Conservation (phyloP, 768 basidiomycete species). For the Suillus sp. region DNA sequence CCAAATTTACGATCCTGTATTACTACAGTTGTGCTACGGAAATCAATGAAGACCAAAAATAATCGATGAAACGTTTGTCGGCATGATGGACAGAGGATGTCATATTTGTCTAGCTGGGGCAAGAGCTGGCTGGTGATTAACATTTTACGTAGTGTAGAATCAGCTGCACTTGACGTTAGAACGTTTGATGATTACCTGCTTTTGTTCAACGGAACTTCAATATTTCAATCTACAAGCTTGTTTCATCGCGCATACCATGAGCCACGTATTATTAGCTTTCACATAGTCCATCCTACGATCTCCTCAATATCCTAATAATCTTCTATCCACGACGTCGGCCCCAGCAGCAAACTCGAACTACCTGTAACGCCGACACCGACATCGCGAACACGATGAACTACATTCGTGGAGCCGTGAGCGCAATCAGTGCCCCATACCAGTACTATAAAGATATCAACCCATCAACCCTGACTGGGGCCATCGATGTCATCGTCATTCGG, state of each 20-base stretch:
- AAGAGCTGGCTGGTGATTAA: not conserved
- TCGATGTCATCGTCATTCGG: constrained; percentile 96
- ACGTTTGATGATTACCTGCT: not conserved
- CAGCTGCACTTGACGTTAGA: not conserved
- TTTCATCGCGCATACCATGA: constrained; percentile 9
- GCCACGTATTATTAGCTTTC: not conserved
- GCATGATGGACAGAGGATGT: not conserved
- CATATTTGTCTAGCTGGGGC: constrained; percentile 1
- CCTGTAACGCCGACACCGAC: not conserved
- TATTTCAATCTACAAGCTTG: not conserved
- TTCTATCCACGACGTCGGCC: not conserved
- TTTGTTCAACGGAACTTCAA: constrained; percentile 4
- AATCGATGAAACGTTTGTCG: constrained; percentile 3
- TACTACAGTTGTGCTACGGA: not conserved
- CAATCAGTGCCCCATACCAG: constrained; percentile 84
- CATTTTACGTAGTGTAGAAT: not conserved
- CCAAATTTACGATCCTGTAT: not conserved
- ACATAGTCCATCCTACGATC: not conserved
- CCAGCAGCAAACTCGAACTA: not conserved
- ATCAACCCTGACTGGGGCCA: constrained; percentile 94
- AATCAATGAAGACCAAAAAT: not conserved
- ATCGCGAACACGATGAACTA: constrained; percentile 69
- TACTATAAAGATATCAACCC: constrained; percentile 96
- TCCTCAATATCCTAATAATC: not conserved
- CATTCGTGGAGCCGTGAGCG: constrained; percentile 81